A percentile compares a stretch with the other conserved stretches of the same genome.
Conservation (phyloP, 495 filamentous ascomycete species). For the Penicillium dipodomyicola region DNA sequence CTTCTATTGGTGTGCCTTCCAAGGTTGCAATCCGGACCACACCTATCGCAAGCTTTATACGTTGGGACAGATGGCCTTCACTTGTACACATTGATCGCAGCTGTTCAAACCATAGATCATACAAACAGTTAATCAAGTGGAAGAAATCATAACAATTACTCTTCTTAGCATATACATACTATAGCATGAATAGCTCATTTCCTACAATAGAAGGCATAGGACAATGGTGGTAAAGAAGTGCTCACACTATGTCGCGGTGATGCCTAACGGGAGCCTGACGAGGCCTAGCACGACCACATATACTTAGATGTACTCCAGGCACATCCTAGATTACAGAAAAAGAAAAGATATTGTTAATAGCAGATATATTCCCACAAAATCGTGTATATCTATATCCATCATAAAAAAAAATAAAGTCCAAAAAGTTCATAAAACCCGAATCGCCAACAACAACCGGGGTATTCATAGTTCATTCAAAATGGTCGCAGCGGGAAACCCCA, state of each 20-base stretch:
- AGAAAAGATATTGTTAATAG: not conserved
- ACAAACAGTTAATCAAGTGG: not conserved
- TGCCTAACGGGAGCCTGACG: not conserved
- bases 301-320: not conserved
- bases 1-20: not conserved
- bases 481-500: not conserved
- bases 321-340: not conserved
- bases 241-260: not conserved
- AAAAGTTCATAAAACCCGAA: slow-evolving; percentile 26
- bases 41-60: not conserved
- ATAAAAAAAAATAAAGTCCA: slow-evolving; percentile 15
- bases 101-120: not conserved
- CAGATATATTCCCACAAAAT: slow-evolving; percentile 13
- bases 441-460: slow-evolving; percentile 38
- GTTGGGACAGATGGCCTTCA: not conserved
- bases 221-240: too few relatives aligned
- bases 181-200: too few relatives aligned
- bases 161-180: too few relatives aligned
- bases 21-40: not conserved
- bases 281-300: not conserved
- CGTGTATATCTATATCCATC: slow-evolving; percentile 28
- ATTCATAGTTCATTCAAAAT: slow-evolving; percentile 34
- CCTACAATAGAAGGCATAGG: too few relatives aligned
- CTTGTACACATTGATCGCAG: not conserved
- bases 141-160: too few relatives aligned